phyloP scores from a whole-genome alignment of 768 basidiomycete species.

The Kwoniella sp. region DNA sequence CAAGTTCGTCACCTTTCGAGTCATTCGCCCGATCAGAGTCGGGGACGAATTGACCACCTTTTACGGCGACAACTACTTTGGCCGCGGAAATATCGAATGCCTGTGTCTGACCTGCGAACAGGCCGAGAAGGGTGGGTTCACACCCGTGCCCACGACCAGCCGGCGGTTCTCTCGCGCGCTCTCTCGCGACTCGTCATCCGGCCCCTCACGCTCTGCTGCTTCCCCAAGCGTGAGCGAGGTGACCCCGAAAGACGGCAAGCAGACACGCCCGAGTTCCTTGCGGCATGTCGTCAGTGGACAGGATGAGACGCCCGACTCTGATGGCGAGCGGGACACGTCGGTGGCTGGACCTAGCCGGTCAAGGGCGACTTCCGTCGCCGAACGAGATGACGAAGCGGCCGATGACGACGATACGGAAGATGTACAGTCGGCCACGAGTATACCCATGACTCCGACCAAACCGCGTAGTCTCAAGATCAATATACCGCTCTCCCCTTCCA shows the following conservation, averaged over 20 bases:
- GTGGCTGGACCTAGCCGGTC: neutral
- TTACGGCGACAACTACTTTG: constrained; percentile 45
- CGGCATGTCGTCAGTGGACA: constrained; percentile 6
- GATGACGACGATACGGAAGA: neutral
- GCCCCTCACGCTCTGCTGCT: constrained; percentile 4
- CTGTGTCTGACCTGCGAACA: constrained; percentile 44
- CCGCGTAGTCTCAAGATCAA: neutral
- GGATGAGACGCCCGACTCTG: neutral
- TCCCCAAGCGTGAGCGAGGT: constrained; percentile 4
- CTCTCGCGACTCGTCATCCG: constrained; percentile 14
- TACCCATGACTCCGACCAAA: constrained; percentile 1
- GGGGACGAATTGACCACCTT: constrained; percentile 48
- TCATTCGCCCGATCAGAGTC: constrained; percentile 30
- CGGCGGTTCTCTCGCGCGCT: neutral
- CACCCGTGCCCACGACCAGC: constrained; percentile 10
- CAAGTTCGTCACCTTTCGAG: constrained; percentile 45
- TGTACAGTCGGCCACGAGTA: neutral
- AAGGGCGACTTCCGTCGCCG: neutral
- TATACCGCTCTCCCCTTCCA: constrained; percentile 4
- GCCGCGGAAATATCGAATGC: constrained; percentile 42
- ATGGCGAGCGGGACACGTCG: constrained; percentile 1
- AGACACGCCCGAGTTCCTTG: constrained; percentile 4
- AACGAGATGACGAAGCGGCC: neutral
- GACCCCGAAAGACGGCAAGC: neutral
- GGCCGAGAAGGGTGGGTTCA: constrained; percentile 29